phyloP scores from a whole-genome alignment of 108 stramenopile species.

The Cylindrotheca closterium region DNA sequence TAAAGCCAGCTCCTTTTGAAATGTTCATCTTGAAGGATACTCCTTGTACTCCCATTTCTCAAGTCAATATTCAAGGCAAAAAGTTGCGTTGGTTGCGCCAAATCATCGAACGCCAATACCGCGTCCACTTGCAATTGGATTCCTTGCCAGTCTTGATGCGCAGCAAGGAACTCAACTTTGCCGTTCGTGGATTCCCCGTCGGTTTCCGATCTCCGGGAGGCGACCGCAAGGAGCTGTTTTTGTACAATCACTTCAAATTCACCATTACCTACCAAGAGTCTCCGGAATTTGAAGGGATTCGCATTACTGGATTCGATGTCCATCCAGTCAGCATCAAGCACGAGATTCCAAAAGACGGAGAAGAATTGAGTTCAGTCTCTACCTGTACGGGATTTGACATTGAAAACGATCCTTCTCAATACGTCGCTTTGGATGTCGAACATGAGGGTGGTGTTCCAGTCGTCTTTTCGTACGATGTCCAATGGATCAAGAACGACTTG shows the following conservation, averaged over 20 bases:
- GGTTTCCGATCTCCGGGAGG: constrained; percentile 66
- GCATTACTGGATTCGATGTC: constrained; percentile 94
- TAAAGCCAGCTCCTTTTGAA: constrained; percentile 64
- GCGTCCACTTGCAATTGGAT: constrained; percentile 87
- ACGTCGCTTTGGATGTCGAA: constrained; percentile 30
- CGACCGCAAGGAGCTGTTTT: constrained; percentile 32
- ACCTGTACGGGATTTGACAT: constrained; percentile 40
- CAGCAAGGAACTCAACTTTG: constrained; percentile 75
- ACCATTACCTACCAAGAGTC: constrained; percentile 78
- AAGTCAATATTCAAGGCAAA: constrained; percentile 50
- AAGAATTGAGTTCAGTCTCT: constrained; percentile 4
- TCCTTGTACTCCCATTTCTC: constrained; percentile 61
- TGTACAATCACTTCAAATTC: constrained; percentile 96
- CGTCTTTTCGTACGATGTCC: constrained; percentile 95
- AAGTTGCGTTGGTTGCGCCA: constrained; percentile 68
- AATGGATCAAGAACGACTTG: constrained; percentile 80
- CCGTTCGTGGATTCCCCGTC: constrained; percentile 81
- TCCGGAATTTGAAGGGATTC: constrained; percentile 69
- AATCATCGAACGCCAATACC: constrained; percentile 94
- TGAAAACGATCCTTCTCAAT: constrained; percentile 54
- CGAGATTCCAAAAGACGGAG: constrained; percentile 19
- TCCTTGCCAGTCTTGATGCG: constrained; percentile 78
- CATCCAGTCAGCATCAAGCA: constrained; percentile 90
- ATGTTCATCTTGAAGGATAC: constrained; percentile 46
- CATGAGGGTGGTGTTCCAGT: constrained; percentile 32